A percentile compares a stretch with the other conserved stretches of the same genome.
These are phyloP conservation scores for Daldinia vernicosa DNA, from an alignment of 495 filamentous ascomycete species.

Conservation along the genomic window DNA sequence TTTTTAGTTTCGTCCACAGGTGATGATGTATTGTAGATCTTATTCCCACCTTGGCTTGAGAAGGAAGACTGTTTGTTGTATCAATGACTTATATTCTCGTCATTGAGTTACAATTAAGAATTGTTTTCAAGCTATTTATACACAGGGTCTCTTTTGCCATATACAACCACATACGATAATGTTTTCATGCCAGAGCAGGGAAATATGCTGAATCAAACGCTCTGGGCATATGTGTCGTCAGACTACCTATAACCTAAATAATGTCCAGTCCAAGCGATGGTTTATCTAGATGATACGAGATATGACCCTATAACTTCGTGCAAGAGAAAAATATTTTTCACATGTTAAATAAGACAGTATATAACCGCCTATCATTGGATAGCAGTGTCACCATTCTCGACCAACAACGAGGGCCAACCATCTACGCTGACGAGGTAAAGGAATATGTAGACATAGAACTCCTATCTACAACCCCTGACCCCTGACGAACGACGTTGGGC, in stretches of 20 bases:
- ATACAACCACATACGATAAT: neutral
- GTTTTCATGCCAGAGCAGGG: neutral
- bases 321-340: neutral
- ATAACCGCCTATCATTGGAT: too few relatives aligned
- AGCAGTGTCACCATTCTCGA: too few relatives aligned
- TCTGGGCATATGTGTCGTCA: neutral
- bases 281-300: neutral
- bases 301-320: neutral
- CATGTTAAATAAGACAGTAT: neutral
- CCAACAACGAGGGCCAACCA: too few relatives aligned
- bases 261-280: neutral
- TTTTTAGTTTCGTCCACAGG: neutral
- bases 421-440: neutral
- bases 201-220: neutral
- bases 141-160: neutral
- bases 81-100: neutral
- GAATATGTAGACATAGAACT: neutral
- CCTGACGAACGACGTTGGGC: neutral
- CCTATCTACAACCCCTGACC: neutral
- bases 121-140: neutral
- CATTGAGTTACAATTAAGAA: neutral
- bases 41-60: neutral
- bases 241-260: neutral
- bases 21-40: constrained; percentile 3
- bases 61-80: neutral